Evolutionary conservation across 495 filamentous ascomycete species (phyloP), one percentile per base, ranked within the genome.

Genomic region (Evernia prunastri): DNA sequence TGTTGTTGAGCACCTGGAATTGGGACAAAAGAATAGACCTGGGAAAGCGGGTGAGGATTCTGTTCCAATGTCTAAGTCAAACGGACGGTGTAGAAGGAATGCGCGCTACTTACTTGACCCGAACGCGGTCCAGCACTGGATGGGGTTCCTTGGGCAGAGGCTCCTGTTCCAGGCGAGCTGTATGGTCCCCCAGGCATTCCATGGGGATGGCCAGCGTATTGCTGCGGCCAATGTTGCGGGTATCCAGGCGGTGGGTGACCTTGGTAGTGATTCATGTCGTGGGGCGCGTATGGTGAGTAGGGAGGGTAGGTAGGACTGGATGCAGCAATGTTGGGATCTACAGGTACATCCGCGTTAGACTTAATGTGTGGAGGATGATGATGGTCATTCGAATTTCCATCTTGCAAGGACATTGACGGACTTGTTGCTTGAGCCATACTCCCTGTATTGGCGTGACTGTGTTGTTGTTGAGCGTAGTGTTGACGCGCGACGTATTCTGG

Each of bases 11-110:
- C 91, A 59, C 94, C 94, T 17, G 94, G 94, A 73, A 98, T 98
- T 2, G 94, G 94, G 56, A 98, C 94, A 72, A 98, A 98, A 3
- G 92, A 96, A 73, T 97, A 98, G 56, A 98, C 94, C 87, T 95
- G 81, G 31, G 77, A 81, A 40, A 77, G 72, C 56, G 79, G 78
- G 71, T 83, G 82, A 60, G 79, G 79, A 71, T 64, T 65, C 69
- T 69, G 60, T 59, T 69, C 60, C 62, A 53, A 66, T 60, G 63
- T 43, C 61, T 69, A 63, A 72, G 72, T 68, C 61, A 63, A 61
- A 20, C 63, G 70, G 42, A 68, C 64, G 70, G 64, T 63, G 39
- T 56, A 56, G 36, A 65, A 62, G 57, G 67, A 56, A 65, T 68
- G 40, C 51, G 67, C 59, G 51, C 63, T 61, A 85, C 88, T 79